phyloP scores from a whole-genome alignment of 148 eudicot genomes.

The Rhododendron ovatum region DNA sequence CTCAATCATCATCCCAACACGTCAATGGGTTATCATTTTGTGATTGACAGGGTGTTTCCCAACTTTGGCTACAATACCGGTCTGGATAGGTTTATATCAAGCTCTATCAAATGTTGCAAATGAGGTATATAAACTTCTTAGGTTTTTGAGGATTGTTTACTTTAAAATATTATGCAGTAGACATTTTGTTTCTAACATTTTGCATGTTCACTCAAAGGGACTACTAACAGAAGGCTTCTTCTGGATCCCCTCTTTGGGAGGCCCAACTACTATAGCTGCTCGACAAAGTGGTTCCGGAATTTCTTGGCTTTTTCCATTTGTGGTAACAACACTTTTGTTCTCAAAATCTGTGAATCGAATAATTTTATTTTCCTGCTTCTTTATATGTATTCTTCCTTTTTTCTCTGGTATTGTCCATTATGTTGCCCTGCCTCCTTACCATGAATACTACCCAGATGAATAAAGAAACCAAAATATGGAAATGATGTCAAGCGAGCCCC shows the following conservation, averaged over 20 bases:
- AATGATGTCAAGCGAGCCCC: not conserved
- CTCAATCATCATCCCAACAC: not conserved
- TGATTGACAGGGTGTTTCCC: constrained; percentile 80
- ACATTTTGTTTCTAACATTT: constrained; percentile 14
- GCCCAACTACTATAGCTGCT: constrained; percentile 97
- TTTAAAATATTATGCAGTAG: not conserved
- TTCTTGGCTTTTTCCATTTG: constrained; percentile 98
- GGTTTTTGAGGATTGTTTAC: constrained; percentile 1
- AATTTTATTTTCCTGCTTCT: constrained; percentile 6
- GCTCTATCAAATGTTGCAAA: constrained; percentile 99
- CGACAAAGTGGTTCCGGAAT: constrained; percentile 97
- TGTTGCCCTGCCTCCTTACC: not conserved
- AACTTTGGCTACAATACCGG: constrained; percentile 99
- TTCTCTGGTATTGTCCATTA: not conserved
- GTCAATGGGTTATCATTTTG: not conserved
- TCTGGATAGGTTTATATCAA: constrained; percentile 97
- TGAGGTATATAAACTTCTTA: constrained; percentile 53
- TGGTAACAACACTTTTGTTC: constrained; percentile 46
- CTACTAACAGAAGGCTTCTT: constrained; percentile 94
- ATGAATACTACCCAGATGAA: not conserved
- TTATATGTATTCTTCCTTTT: not conserved
- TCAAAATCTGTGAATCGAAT: constrained; percentile 7
- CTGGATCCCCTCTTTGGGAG: constrained; percentile 99
- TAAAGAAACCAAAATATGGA: not conserved
- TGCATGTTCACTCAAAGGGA: constrained; percentile 48